Percentiles rank a stretch among this genome's conserved stretches.
These are phyloP conservation scores for Pestalotiopsis sp. DNA, from an alignment of 2,329 filamentous ascomycete genomes.

Conservation along the genomic window DNA sequence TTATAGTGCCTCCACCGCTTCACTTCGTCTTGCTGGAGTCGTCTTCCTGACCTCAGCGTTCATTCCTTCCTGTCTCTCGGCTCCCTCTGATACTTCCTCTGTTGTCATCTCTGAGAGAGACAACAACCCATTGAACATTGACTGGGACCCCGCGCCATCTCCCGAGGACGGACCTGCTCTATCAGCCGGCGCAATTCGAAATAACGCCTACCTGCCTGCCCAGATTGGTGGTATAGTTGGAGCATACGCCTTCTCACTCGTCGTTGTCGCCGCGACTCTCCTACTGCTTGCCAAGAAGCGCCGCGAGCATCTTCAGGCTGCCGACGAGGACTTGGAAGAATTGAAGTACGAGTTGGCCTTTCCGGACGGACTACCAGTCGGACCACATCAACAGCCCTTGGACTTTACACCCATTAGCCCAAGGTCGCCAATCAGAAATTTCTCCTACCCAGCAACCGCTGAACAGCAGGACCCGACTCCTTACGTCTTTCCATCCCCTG, in stretches of 20 bases:
- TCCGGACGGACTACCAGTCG: slow-evolving; percentile 22
- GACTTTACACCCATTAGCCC: slow-evolving; percentile 33
- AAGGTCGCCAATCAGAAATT: slow-evolving; percentile 43
- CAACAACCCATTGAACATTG: slow-evolving; percentile 44
- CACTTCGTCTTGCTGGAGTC: slow-evolving; percentile 22
- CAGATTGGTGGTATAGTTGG: slow-evolving; percentile 84
- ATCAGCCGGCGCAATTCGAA: slow-evolving; percentile 57
- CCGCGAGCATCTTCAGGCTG: slow-evolving; percentile 51
- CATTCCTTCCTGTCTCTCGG: slow-evolving; percentile 26
- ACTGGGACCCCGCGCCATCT: slow-evolving; percentile 57
- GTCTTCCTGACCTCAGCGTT: slow-evolving; percentile 24
- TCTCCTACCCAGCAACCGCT: slow-evolving; percentile 49
- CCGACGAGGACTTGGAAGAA: slow-evolving; percentile 51
- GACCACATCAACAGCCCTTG: slow-evolving; percentile 18
- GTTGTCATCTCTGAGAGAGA: slow-evolving; percentile 23
- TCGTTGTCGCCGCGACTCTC: slow-evolving; percentile 69
- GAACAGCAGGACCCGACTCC: slow-evolving; percentile 31
- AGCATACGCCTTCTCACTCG: slow-evolving; percentile 76
- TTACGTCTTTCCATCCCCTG: slow-evolving; percentile 48
- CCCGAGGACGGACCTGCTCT: slow-evolving; percentile 61
- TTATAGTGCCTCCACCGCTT: slow-evolving; percentile 31
- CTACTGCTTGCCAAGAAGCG: slow-evolving; percentile 59
- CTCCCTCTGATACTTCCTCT: slow-evolving; percentile 15
- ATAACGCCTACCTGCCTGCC: slow-evolving; percentile 69
- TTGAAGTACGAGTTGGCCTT: slow-evolving; percentile 28